phyloP scores from a whole-genome alignment of 805 yeast species.

The Candida methanosorbosa region DNA sequence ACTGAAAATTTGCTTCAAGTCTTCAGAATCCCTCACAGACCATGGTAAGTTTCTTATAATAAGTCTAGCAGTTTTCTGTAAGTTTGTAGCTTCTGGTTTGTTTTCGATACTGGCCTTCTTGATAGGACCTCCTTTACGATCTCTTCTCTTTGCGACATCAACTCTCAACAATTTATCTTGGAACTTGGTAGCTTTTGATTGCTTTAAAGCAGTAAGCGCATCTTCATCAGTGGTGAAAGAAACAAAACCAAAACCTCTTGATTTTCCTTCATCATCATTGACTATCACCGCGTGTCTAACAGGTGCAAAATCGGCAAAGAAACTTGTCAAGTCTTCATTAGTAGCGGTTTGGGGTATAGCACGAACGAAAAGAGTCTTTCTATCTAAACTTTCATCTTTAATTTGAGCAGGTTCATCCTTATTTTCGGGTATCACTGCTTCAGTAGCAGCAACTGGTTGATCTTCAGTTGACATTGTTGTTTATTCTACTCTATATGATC shows the following conservation, averaged over 20 bases:
- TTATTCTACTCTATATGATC: too few relatives aligned
- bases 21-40: conserved; percentile 78
- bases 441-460: neutral
- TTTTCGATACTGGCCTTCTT: conserved; percentile 31
- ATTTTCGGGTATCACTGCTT: too few relatives aligned
- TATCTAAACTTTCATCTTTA: conserved; percentile 31
- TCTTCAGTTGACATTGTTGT: too few relatives aligned
- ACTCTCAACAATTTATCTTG: conserved; percentile 60
- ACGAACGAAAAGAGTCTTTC: conserved; percentile 75
- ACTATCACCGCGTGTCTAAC: conserved; percentile 93
- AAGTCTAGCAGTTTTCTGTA: conserved; percentile 65
- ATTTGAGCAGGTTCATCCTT: neutral
- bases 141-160: conserved; percentile 90
- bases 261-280: conserved; percentile 61
- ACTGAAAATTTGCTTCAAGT: conserved; percentile 58
- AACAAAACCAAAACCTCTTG: conserved; percentile 95
- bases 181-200: conserved; percentile 58
- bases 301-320: conserved; percentile 87
- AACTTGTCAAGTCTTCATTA: conserved; percentile 71
- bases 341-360: conserved; percentile 76
- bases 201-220: conserved; percentile 62
- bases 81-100: conserved; percentile 27
- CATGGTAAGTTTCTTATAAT: conserved; percentile 93
- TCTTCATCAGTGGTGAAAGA: conserved; percentile 83
- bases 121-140: conserved; percentile 40